Percentiles rank a stretch among this genome's conserved stretches.
These are phyloP conservation scores for Leishmania guyanensis DNA, from an alignment of 208 protist genomes.

Conservation along the genomic window DNA sequence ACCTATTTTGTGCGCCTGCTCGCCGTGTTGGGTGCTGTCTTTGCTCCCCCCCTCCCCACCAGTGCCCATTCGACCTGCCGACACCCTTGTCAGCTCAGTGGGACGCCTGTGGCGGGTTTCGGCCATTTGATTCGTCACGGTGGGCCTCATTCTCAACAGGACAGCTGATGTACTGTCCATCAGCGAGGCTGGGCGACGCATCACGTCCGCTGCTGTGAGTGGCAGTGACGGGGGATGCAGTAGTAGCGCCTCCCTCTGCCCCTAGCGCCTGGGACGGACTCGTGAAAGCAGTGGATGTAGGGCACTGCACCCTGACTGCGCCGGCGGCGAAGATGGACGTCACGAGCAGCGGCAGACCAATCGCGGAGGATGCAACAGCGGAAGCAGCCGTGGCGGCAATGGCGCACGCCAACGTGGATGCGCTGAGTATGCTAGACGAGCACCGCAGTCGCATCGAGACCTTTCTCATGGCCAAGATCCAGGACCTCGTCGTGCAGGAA, in stretches of 20 bases:
- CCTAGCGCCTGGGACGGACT: neutral
- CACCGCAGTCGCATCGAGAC: constrained; percentile 16
- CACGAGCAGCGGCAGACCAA: neutral
- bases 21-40: constrained; percentile 36
- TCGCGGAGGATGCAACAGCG: neutral
- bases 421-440: neutral
- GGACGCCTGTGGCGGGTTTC: constrained; percentile 47
- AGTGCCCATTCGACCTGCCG: constrained; percentile 31
- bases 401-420: neutral
- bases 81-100: constrained; percentile 40
- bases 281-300: neutral
- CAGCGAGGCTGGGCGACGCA: constrained; percentile 45
- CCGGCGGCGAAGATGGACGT: neutral
- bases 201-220: constrained; percentile 48
- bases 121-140: constrained; percentile 47
- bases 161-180: constrained; percentile 54
- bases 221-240: constrained; percentile 22
- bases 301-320: neutral
- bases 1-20: constrained; percentile 54
- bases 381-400: neutral
- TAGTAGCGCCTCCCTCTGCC: neutral
- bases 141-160: constrained; percentile 48
- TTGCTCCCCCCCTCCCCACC: constrained; percentile 22
- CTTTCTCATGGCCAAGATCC: constrained; percentile 21
- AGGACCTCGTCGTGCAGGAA: constrained; percentile 48